These are phyloP conservation scores for Crataegus laevigata DNA, from an alignment of 306 rosid species.

Conservation along the genomic window DNA sequence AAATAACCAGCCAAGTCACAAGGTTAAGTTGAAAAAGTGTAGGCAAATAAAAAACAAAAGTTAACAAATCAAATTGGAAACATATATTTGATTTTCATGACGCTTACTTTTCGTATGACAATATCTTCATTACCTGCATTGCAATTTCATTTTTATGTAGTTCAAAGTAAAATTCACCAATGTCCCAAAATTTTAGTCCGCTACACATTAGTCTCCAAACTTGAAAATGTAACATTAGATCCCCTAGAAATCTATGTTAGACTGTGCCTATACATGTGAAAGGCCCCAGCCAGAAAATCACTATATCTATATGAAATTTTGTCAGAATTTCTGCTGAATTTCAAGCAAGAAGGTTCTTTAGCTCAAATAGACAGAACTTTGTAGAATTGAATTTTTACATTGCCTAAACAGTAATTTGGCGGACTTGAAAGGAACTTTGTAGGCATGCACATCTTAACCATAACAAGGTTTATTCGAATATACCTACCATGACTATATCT, in stretches of 20 bases:
- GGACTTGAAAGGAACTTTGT: background rate
- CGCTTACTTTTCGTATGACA: background rate
- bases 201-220: background rate
- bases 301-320: background rate
- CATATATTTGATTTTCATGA: background rate
- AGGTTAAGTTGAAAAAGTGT: background rate
- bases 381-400: background rate
- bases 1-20: conserved; percentile 7
- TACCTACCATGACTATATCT: conserved; percentile 92
- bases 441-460: background rate
- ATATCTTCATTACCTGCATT: background rate
- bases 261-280: too few relatives aligned
- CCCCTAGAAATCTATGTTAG: background rate
- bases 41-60: background rate
- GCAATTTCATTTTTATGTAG: background rate
- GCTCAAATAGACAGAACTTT: background rate
- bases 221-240: background rate
- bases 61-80: background rate
- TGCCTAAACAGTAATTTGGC: background rate
- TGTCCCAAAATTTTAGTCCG: background rate
- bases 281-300: background rate
- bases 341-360: background rate
- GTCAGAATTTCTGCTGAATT: background rate
- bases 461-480: conserved; percentile 2
- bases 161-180: background rate